phyloP scores from a whole-genome alignment of 148 eudicot species.

The Amaranthus hypochondriacus region DNA sequence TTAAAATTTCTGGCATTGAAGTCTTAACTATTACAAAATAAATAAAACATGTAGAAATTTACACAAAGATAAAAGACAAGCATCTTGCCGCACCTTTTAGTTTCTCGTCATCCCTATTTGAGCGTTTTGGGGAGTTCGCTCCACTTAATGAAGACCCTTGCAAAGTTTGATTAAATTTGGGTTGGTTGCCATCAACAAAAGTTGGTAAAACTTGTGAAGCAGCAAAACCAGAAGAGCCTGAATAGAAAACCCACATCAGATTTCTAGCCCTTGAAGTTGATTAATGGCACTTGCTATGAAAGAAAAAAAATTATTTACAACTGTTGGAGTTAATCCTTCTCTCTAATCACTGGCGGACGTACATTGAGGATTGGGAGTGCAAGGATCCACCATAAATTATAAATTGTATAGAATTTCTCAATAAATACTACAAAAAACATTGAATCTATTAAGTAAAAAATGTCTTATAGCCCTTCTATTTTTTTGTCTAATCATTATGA shows the following conservation, averaged over 20 bases:
- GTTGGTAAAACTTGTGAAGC: conserved; percentile 15
- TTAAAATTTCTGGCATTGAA: not conserved
- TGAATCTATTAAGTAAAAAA: no score
- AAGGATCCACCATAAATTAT: no score
- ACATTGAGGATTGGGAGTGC: no score
- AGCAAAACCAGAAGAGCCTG: conserved; percentile 21
- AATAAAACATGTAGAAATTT: not conserved
- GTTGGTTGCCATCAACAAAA: conserved; percentile 16
- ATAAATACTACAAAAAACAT: no score
- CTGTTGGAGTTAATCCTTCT: no score
- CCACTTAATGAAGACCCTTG: conserved; percentile 12
- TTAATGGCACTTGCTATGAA: no score
- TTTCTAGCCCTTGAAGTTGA: no score
- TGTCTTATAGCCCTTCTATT: no score
- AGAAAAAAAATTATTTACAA: no score
- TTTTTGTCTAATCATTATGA: no score
- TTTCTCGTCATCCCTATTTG: conserved; percentile 22
- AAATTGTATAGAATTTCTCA: no score
- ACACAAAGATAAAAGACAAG: not conserved
- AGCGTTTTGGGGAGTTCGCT: not conserved
- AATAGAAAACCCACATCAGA: not conserved
- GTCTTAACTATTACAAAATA: not conserved
- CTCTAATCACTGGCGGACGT: no score
- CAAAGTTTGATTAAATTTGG: conserved; percentile 11
- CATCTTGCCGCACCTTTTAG: conserved; percentile 27